Evolutionary conservation across 495 filamentous ascomycete genomes (phyloP).

Genomic region (Talaromyces borbonicus): DNA sequence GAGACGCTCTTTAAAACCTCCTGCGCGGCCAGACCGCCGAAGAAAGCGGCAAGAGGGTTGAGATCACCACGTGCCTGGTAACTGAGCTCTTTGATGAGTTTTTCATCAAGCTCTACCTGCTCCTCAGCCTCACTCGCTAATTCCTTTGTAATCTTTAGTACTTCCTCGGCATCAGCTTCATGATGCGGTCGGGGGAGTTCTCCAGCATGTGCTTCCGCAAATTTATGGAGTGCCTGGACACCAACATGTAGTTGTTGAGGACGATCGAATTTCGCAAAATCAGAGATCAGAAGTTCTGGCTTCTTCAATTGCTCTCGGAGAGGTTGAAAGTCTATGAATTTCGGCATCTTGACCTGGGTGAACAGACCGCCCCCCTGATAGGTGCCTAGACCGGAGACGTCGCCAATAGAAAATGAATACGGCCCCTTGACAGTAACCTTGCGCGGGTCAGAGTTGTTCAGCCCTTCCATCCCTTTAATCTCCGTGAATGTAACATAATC

Average conservation of each 20-base stretch:
- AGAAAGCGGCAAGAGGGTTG: slow-evolving; percentile 86
- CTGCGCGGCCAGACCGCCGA: slow-evolving; percentile 90
- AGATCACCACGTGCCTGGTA: slow-evolving; percentile 94
- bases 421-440: slow-evolving; percentile 92
- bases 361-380: slow-evolving; percentile 85
- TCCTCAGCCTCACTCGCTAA: slow-evolving; percentile 55
- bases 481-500: slow-evolving; percentile 94
- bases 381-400: slow-evolving; percentile 74
- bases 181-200: slow-evolving; percentile 75
- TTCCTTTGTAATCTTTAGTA: slow-evolving; percentile 60
- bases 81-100: slow-evolving; percentile 84
- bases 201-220: slow-evolving; percentile 54
- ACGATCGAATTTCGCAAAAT: slow-evolving; percentile 95
- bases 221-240: slow-evolving; percentile 85
- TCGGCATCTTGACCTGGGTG: slow-evolving; percentile 96
- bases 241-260: slow-evolving; percentile 86
- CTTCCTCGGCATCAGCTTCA: slow-evolving; percentile 69
- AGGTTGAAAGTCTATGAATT: slow-evolving; percentile 80
- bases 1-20: slow-evolving; percentile 96
- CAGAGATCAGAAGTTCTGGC: slow-evolving; percentile 83
- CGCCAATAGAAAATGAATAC: slow-evolving; percentile 94
- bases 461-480: slow-evolving; percentile 80
- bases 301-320: slow-evolving; percentile 66
- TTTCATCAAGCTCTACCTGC: slow-evolving; percentile 81
- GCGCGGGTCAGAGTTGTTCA: slow-evolving; percentile 73